These are phyloP conservation scores for Cadophora sp. DNA, from an alignment of 2,329 filamentous ascomycete species.

Conservation along the genomic window DNA sequence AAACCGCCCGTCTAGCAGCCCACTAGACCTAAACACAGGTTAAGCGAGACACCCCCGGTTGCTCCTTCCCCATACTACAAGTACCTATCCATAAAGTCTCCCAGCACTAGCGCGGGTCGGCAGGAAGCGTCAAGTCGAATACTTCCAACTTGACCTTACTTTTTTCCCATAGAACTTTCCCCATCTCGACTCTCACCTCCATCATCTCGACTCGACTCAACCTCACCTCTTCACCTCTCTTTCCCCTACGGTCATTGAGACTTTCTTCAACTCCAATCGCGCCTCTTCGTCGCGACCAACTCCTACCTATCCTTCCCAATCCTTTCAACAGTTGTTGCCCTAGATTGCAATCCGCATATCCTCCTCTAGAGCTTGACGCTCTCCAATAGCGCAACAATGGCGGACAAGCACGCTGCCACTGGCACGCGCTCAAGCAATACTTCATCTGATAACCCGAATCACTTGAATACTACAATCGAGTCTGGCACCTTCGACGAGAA, in stretches of 20 bases:
- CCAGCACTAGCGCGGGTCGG: background rate
- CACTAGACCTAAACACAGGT: no score
- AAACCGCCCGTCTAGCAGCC: no score
- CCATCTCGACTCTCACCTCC: background rate
- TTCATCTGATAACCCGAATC: slow-evolving; percentile 37
- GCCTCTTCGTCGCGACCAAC: background rate
- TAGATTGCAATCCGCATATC: slow-evolving; percentile 10
- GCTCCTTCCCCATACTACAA: background rate
- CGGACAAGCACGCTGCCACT: slow-evolving; percentile 34
- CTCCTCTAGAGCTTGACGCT: background rate
- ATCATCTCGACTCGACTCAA: background rate
- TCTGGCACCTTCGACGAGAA: slow-evolving; percentile 72
- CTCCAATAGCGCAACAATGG: slow-evolving; percentile 31
- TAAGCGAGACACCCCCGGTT: background rate
- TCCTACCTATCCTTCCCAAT: slow-evolving; percentile 10
- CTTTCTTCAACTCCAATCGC: slow-evolving; percentile 13
- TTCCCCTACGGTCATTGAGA: background rate
- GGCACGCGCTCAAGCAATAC: slow-evolving; percentile 29
- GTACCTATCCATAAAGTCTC: background rate
- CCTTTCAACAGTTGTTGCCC: slow-evolving; percentile 17
- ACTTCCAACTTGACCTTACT: background rate
- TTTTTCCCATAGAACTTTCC: background rate
- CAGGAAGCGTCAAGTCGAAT: background rate
- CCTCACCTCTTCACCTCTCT: background rate
- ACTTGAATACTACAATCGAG: slow-evolving; percentile 68